These are phyloP conservation scores for Alliaria petiolata DNA, from an alignment of 345 rosid species.

Conservation along the genomic window DNA sequence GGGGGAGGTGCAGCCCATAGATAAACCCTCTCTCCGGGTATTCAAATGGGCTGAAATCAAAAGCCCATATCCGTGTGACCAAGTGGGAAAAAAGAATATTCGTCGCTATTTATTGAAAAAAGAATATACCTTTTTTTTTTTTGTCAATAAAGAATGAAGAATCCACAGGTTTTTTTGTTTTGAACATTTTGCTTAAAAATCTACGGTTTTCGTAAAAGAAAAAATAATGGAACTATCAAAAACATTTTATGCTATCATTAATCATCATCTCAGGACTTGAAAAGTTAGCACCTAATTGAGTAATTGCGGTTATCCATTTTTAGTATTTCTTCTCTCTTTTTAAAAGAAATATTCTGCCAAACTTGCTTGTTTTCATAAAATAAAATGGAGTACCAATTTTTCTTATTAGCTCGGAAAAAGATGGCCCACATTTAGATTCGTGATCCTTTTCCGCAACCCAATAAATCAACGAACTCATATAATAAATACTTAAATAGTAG, in stretches of 20 bases:
- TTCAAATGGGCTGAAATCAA: no score
- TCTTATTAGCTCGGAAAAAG: neutral
- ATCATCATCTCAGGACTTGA: neutral
- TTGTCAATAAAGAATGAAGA: neutral
- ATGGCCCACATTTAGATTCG: constrained; percentile 18
- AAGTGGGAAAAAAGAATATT: no score
- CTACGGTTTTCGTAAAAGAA: no score
- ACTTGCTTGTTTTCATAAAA: neutral
- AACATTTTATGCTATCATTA: neutral
- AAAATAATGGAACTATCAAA: neutral
- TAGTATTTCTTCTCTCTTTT: constrained; percentile 3
- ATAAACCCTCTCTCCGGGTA: no score
- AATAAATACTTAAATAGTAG: neutral
- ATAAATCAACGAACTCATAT: neutral
- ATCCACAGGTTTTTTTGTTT: no score
- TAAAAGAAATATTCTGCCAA: neutral
- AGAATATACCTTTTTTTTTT: neutral
- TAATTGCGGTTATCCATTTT: constrained; percentile 10
- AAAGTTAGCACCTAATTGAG: constrained; percentile 6
- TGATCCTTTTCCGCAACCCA: constrained; percentile 19
- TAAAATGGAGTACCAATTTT: neutral
- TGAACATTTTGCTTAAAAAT: no score
- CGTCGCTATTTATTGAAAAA: constrained; percentile 5
- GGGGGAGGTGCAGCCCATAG: no score
- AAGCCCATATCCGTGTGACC: no score